These are phyloP conservation scores for Blastobotrys capitulatus DNA, from an alignment of 1,139 yeast genomes.

Conservation along the genomic window DNA sequence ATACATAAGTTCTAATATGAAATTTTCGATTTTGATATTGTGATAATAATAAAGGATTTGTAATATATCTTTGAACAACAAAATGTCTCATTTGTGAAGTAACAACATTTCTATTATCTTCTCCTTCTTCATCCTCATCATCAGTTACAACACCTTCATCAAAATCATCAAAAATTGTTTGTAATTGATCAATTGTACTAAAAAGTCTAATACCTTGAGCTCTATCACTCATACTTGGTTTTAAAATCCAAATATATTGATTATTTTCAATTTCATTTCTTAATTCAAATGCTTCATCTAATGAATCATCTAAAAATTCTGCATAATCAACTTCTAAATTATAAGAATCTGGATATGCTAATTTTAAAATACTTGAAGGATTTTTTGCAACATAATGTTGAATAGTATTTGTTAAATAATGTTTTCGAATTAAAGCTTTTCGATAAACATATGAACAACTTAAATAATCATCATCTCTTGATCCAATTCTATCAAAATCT, in stretches of 20 bases:
- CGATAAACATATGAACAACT: slow-evolving; percentile 74
- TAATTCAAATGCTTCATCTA: slow-evolving; percentile 87
- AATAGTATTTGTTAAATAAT: slow-evolving; percentile 76
- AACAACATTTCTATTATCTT: slow-evolving; percentile 52
- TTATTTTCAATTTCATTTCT: slow-evolving; percentile 66
- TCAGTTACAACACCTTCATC: slow-evolving; percentile 62
- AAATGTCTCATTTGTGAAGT: slow-evolving; percentile 88
- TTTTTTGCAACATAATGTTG: slow-evolving; percentile 67
- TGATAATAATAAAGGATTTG: slow-evolving; percentile 58
- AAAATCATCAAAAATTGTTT: slow-evolving; percentile 74
- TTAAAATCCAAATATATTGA: slow-evolving; percentile 75
- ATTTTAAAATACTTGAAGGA: slow-evolving; percentile 56
- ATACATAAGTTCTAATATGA: slow-evolving; percentile 83
- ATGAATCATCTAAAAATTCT: slow-evolving; percentile 86
- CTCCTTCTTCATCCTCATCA: slow-evolving; percentile 34
- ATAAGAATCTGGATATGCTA: slow-evolving; percentile 68
- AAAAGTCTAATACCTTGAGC: slow-evolving; percentile 93
- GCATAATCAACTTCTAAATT: slow-evolving; percentile 92
- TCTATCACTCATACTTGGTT: slow-evolving; percentile 95
- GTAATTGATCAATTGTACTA: slow-evolving; percentile 70
- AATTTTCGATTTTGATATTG: slow-evolving; percentile 68
- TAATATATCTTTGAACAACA: slow-evolving; percentile 74
- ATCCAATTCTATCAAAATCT: slow-evolving; percentile 58
- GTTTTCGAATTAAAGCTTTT: slow-evolving; percentile 86
- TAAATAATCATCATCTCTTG: slow-evolving; percentile 45